A percentile compares a stretch with the other conserved stretches of the same genome.
Evolutionary conservation across 257 asterid genomes (phyloP).

Genomic region (Anisodus tanguticus): DNA sequence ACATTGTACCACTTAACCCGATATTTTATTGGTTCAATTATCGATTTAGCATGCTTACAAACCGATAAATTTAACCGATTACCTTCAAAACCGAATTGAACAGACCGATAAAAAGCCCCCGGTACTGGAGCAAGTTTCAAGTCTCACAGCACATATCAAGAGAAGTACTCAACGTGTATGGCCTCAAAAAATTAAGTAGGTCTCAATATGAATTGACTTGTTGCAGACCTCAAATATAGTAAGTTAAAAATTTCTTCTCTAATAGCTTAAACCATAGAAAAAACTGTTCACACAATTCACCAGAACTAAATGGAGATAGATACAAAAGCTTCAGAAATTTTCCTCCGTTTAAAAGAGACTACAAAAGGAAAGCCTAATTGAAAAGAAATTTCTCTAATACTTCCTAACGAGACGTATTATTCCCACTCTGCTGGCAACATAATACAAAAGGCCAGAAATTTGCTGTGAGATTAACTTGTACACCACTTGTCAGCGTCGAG

Average conservation of each 20-base stretch:
- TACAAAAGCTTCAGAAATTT: not conserved
- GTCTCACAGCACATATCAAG: not conserved
- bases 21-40: too few relatives aligned
- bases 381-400: not conserved
- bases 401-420: slow-evolving; percentile 4
- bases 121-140: not conserved
- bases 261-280: not conserved
- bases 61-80: too few relatives aligned
- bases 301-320: not conserved
- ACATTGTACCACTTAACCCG: not conserved
- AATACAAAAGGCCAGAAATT: slow-evolving; percentile 21
- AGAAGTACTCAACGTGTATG: not conserved
- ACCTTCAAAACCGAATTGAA: not conserved
- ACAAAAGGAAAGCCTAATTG: not conserved
- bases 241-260: not conserved
- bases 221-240: not conserved
- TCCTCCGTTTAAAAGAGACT: not conserved
- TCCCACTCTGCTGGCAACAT: slow-evolving; percentile 16
- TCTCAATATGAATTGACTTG: not conserved
- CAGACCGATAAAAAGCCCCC: not conserved
- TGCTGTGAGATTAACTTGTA: slow-evolving; percentile 22
- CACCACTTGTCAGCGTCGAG: slow-evolving; percentile 31
- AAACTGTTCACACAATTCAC: not conserved
- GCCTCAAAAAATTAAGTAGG: not conserved
- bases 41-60: not conserved